A percentile compares a stretch with the other conserved stretches of the same genome.
These are phyloP conservation scores for Hansfordia pulvinata DNA, from an alignment of 2,329 filamentous ascomycete species.

Conservation along the genomic window DNA sequence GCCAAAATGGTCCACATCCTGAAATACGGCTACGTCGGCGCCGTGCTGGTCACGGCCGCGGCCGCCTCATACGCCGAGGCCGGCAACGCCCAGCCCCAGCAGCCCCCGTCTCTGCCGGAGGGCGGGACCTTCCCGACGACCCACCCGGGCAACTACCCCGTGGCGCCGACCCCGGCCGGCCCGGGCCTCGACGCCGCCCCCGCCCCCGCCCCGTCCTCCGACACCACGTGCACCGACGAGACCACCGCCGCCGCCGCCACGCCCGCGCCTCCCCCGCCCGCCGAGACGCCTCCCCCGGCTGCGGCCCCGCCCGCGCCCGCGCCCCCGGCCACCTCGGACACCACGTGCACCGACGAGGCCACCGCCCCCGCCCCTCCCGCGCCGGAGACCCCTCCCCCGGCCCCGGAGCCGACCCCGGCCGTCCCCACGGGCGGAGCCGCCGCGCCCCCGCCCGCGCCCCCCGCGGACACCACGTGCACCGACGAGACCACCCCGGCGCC, in stretches of 20 bases:
- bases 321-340: neutral
- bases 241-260: neutral
- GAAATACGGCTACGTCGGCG: constrained; percentile 16
- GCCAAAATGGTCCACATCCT: constrained; percentile 17
- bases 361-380: too few species aligned
- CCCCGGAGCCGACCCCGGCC: neutral
- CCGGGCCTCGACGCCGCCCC: too few species aligned
- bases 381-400: neutral
- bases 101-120: neutral
- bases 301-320: neutral
- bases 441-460: too few species aligned
- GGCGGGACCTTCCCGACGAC: constrained; percentile 3
- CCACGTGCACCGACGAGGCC: neutral
- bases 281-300: neutral
- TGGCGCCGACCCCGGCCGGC: neutral
- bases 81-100: constrained; percentile 4
- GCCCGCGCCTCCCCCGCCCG: neutral
- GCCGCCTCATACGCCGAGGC: constrained; percentile 4
- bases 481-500: too few species aligned
- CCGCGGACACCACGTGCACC: too few species aligned
- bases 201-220: neutral
- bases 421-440: neutral
- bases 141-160: constrained; percentile 1
- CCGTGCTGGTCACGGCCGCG: constrained; percentile 14
- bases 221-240: constrained; percentile 1